phyloP scores from a whole-genome alignment of 2,329 filamentous ascomycete species.

The Thelonectria olida region DNA sequence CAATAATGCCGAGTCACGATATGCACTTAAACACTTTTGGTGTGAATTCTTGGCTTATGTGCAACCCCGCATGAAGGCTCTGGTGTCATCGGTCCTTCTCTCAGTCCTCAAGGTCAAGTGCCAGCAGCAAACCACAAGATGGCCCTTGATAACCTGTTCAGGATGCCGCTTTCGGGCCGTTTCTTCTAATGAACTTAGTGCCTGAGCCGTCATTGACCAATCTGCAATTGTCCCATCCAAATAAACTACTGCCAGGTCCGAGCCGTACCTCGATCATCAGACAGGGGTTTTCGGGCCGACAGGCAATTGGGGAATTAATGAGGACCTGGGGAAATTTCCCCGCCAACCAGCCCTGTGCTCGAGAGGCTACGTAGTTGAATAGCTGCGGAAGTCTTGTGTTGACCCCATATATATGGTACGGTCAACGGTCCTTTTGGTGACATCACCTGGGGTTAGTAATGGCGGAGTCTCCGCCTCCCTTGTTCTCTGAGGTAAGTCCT shows the following conservation, averaged over 20 bases:
- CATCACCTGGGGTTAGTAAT: neutral
- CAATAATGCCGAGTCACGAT: neutral
- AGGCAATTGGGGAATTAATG: neutral
- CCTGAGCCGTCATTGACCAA: neutral
- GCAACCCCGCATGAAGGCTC: neutral
- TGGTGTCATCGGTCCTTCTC: neutral
- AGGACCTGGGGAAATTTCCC: slow-evolving; percentile 3
- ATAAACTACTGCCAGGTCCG: neutral
- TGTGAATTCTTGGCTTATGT: neutral
- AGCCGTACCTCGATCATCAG: neutral
- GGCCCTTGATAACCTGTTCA: neutral
- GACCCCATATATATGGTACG: neutral
- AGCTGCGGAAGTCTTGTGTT: neutral
- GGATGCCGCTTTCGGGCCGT: neutral
- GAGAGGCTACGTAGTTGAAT: neutral
- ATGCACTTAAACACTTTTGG: neutral
- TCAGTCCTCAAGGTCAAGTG: neutral
- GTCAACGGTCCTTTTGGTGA: neutral
- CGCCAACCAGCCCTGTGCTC: neutral
- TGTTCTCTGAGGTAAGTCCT: neutral
- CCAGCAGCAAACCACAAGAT: neutral
- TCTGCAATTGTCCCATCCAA: neutral
- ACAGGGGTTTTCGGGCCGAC: slow-evolving; percentile 8
- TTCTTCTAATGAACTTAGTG: neutral
- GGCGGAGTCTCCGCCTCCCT: neutral